A percentile compares a stretch with the other conserved stretches of the same genome.
Conservation (phyloP, 768 basidiomycete species). For the Guyanaporus albipodus region DNA sequence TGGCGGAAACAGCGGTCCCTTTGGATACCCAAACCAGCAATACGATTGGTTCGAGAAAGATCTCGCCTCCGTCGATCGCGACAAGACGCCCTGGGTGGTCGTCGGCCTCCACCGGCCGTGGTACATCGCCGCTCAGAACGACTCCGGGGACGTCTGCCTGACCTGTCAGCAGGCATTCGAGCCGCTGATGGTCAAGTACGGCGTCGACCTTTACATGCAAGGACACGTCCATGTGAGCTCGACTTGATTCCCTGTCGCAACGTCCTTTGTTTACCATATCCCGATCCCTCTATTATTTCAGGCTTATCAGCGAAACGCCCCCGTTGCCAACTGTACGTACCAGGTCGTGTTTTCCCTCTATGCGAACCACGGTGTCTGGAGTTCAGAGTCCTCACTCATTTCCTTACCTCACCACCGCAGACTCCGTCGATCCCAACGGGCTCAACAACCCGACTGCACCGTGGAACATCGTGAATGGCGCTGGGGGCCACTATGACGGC, state of each 20-base stretch:
- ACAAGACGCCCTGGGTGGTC: conserved; percentile 25
- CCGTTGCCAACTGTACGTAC: conserved; percentile 24
- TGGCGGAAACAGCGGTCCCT: conserved; percentile 23
- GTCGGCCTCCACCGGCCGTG: conserved; percentile 29
- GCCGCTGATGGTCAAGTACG: conserved; percentile 31
- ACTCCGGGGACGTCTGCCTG: conserved; percentile 9
- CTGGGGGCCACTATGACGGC: conserved; percentile 27
- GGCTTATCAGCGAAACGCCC: conserved; percentile 27
- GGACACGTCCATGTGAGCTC: conserved; percentile 24
- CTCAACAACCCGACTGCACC: conserved; percentile 24
- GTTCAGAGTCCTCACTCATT: no score
- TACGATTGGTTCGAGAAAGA: conserved; percentile 26
- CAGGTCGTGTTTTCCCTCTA: no score
- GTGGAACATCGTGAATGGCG: conserved; percentile 29
- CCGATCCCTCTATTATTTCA: background rate
- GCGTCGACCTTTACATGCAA: conserved; percentile 28
- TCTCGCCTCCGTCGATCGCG: conserved; percentile 21
- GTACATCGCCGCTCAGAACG: conserved; percentile 15
- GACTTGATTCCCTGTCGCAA: background rate
- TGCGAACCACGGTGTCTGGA: background rate
- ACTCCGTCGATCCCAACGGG: conserved; percentile 18
- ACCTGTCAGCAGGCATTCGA: conserved; percentile 26
- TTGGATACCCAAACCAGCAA: conserved; percentile 28
- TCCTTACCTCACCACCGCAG: conserved; percentile 5
- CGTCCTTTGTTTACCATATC: background rate